These are phyloP conservation scores for Neopestalotiopsis sp. DNA, from an alignment of 2,329 filamentous ascomycete genomes.

Conservation along the genomic window DNA sequence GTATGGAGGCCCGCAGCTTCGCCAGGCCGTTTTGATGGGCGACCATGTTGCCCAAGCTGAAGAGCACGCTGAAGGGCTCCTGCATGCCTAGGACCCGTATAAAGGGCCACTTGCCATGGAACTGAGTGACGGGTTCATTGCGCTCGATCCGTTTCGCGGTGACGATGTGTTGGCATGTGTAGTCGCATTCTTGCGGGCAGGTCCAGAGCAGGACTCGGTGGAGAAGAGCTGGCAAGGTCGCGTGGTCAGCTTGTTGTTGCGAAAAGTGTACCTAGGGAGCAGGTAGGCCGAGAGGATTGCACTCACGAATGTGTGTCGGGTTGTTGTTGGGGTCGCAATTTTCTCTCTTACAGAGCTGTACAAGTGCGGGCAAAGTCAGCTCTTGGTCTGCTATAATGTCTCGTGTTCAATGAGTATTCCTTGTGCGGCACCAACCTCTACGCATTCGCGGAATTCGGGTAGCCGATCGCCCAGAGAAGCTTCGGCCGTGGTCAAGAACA, in stretches of 20 bases:
- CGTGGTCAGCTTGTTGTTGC: conserved; percentile 15
- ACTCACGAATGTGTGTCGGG: conserved; percentile 72
- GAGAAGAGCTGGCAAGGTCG: conserved; percentile 67
- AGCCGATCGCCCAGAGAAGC: conserved; percentile 85
- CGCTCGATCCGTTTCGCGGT: conserved; percentile 72
- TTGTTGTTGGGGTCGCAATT: conserved; percentile 73
- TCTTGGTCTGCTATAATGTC: conserved; percentile 20
- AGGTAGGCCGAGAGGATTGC: not conserved
- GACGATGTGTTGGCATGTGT: conserved; percentile 93
- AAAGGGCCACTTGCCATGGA: conserved; percentile 99
- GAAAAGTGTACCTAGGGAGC: too few relatives aligned
- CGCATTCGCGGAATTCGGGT: conserved; percentile 86
- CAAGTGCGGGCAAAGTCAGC: not conserved
- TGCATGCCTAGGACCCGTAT: conserved; percentile 88
- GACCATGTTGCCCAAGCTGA: conserved; percentile 88
- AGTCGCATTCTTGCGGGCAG: conserved; percentile 94
- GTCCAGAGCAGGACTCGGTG: conserved; percentile 90
- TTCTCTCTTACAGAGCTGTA: conserved; percentile 76
- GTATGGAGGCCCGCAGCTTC: conserved; percentile 73
- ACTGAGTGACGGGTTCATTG: conserved; percentile 79
- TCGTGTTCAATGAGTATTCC: conserved; percentile 9
- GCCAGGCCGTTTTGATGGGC: conserved; percentile 81
- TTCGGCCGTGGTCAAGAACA: conserved; percentile 48
- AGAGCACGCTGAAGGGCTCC: conserved; percentile 91
- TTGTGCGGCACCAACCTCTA: conserved; percentile 65